Evolutionary conservation across 306 rosid genomes (phyloP).

Genomic region (Quercus robur): DNA sequence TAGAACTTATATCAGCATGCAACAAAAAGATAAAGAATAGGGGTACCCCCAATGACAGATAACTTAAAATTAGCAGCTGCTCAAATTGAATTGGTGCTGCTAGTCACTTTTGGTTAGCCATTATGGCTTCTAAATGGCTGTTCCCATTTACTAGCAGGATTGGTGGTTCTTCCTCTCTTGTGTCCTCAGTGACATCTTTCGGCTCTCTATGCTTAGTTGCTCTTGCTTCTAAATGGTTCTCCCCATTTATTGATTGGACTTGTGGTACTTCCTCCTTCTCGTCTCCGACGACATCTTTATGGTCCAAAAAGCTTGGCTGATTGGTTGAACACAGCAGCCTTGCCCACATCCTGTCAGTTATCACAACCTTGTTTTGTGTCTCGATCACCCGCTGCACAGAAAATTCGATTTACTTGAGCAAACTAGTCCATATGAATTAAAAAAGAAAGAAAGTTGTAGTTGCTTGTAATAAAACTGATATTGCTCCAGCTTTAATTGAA

Average conservation of each 20-base stretch:
- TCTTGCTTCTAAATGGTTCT: slow-evolving; percentile 1
- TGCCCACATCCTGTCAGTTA: slow-evolving; percentile 81
- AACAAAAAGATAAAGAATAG: neutral
- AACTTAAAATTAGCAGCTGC: neutral
- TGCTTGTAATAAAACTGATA: too few relatives aligned
- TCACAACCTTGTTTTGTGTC: slow-evolving; percentile 51
- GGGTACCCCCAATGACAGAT: neutral
- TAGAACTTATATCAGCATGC: slow-evolving; percentile 7
- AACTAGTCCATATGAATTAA: neutral
- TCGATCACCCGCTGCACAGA: slow-evolving; percentile 49
- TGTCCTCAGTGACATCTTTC: neutral
- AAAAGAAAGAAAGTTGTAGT: too few relatives aligned
- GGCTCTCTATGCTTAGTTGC: neutral
- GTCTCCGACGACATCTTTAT: slow-evolving; percentile 9
- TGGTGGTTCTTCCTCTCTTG: neutral
- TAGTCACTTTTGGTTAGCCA: neutral
- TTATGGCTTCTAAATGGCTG: neutral
- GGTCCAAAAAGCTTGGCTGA: slow-evolving; percentile 65
- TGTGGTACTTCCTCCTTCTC: slow-evolving; percentile 9
- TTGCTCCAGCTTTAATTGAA: too few relatives aligned
- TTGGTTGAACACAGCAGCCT: slow-evolving; percentile 60
- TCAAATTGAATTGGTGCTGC: neutral
- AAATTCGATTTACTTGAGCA: slow-evolving; percentile 3
- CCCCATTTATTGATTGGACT: slow-evolving; percentile 11
- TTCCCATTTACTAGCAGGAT: neutral